Evolutionary conservation across 768 basidiomycete genomes (phyloP).

Genomic region (Termitomyces sp.): DNA sequence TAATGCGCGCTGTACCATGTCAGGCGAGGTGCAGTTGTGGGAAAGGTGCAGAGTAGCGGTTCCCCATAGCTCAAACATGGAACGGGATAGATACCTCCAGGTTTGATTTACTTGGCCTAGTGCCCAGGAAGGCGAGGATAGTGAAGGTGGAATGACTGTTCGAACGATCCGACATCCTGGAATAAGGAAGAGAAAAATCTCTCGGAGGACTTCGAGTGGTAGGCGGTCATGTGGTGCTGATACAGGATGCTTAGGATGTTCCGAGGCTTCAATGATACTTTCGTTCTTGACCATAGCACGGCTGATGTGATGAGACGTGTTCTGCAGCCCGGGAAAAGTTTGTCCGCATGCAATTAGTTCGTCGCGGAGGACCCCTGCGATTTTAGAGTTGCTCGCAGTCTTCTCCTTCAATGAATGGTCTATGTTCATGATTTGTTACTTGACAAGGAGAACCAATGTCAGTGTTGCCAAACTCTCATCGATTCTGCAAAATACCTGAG

Average conservation of each 20-base stretch:
- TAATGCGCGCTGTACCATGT: neutral
- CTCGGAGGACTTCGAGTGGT: neutral
- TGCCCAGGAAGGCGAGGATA: neutral
- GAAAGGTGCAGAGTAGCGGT: neutral
- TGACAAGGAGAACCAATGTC: neutral
- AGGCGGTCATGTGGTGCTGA: neutral
- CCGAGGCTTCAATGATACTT: neutral
- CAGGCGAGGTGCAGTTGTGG: neutral
- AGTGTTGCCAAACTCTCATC: neutral
- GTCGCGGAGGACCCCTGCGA: neutral
- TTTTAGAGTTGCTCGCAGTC: neutral
- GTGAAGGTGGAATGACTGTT: neutral
- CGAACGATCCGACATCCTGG: neutral
- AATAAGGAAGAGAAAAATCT: neutral
- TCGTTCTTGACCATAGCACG: neutral
- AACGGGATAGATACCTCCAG: slow-evolving; percentile 3
- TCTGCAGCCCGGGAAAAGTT: neutral
- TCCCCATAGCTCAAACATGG: neutral
- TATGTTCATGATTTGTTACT: neutral
- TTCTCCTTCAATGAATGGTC: neutral
- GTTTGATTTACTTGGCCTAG: neutral
- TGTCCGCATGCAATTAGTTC: neutral
- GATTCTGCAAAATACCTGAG: neutral
- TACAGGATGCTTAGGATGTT: neutral
- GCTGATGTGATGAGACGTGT: neutral